phyloP scores from a whole-genome alignment of 768 basidiomycete species.

The Roridomyces roridus region DNA sequence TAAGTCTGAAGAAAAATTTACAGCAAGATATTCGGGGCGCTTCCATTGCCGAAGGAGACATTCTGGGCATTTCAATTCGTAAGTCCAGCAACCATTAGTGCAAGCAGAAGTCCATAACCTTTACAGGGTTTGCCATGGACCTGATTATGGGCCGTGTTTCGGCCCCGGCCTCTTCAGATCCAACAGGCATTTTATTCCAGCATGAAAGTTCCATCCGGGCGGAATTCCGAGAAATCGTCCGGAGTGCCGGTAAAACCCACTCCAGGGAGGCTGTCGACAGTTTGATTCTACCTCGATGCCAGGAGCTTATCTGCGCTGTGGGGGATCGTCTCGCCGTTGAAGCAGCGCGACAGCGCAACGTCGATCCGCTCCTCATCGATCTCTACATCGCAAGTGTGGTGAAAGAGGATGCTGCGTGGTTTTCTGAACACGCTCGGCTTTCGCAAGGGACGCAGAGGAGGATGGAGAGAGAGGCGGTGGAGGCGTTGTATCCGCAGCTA shows the following conservation, averaged over 20 bases:
- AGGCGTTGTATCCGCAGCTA: not conserved
- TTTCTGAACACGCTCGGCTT: not conserved
- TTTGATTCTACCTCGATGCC: not conserved
- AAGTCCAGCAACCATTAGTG: too few species aligned
- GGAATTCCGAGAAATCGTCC: not conserved
- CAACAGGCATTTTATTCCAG: constrained; percentile 25
- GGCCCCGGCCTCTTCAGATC: constrained; percentile 21
- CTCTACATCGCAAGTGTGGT: constrained; percentile 1
- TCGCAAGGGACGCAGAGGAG: not conserved
- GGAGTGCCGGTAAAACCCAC: not conserved
- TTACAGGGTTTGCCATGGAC: constrained; percentile 13
- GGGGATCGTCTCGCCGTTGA: constrained; percentile 37
- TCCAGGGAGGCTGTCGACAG: not conserved
- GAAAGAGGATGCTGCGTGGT: constrained; percentile 3
- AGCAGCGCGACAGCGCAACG: constrained; percentile 19
- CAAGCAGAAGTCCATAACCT: too few species aligned
- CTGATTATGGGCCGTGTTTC: constrained; percentile 21
- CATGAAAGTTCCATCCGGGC: constrained; percentile 26
- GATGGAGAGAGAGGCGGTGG: not conserved
- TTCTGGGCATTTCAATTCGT: constrained; percentile 30
- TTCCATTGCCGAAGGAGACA: constrained; percentile 32
- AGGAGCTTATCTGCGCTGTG: constrained; percentile 27
- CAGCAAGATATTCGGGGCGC: constrained; percentile 25
- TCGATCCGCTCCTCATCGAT: not conserved
- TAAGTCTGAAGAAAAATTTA: not conserved